Evolutionary conservation across 768 basidiomycete genomes (phyloP).

Genomic region (Pleurotus sapidus): DNA sequence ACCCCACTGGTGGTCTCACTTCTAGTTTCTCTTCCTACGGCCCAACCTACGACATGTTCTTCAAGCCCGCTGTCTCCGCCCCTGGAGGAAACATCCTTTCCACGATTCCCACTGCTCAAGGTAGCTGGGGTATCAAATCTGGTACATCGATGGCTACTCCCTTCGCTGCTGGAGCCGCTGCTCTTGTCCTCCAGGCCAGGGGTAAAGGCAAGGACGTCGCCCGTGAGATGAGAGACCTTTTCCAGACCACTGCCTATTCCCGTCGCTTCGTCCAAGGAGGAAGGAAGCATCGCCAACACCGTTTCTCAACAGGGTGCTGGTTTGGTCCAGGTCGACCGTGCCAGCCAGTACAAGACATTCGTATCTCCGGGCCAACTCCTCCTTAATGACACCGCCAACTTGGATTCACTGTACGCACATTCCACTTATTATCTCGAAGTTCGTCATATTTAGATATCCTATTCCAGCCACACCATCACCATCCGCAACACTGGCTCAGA

Average conservation of each 20-base stretch:
- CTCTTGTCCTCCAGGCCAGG: conserved; percentile 37
- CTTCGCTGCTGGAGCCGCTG: conserved; percentile 42
- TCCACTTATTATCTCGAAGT: conserved; percentile 1
- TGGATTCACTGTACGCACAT: conserved; percentile 35
- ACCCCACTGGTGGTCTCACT: conserved; percentile 54
- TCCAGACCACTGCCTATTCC: conserved; percentile 48
- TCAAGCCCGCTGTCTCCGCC: conserved; percentile 52
- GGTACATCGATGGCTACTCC: conserved; percentile 48
- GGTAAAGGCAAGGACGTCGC: conserved; percentile 30
- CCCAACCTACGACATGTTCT: conserved; percentile 57
- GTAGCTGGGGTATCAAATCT: conserved; percentile 35
- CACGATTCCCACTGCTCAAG: conserved; percentile 38
- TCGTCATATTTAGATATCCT: background rate
- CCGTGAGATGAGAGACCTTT: conserved; percentile 21
- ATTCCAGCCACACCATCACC: conserved; percentile 41
- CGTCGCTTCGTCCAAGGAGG: conserved; percentile 40
- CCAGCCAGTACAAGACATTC: conserved; percentile 48
- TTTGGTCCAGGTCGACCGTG: conserved; percentile 54
- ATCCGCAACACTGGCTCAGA: conserved; percentile 47
- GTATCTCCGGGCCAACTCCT: conserved; percentile 54
- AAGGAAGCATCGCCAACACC: conserved; percentile 48
- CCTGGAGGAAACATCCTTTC: conserved; percentile 53
- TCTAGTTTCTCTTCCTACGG: conserved; percentile 56
- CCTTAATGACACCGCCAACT: conserved; percentile 63
- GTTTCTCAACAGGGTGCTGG: conserved; percentile 54